These are phyloP conservation scores for Yamadazyma diospyri DNA, from an alignment of 1,139 yeast genomes.

Conservation along the genomic window DNA sequence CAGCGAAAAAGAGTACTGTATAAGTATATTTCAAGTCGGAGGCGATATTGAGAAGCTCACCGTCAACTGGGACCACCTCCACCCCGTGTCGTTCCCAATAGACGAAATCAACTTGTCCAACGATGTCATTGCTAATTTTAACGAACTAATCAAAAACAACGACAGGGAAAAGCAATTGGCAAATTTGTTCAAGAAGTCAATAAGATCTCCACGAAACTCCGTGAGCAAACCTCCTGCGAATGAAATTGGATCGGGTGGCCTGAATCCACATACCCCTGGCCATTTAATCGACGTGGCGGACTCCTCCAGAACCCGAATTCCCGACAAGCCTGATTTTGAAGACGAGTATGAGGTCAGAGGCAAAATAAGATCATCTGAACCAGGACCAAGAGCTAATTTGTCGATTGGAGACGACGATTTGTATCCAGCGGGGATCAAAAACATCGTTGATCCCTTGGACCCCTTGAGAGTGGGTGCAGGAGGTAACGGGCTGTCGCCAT, in stretches of 20 bases:
- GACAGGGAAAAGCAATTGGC: conserved; percentile 7
- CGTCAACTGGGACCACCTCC: conserved; percentile 15
- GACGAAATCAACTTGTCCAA: conserved; percentile 21
- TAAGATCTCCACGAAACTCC: conserved; percentile 8
- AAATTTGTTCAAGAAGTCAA: conserved; percentile 8
- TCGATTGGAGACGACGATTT: conserved; percentile 48
- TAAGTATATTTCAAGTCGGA: conserved; percentile 20
- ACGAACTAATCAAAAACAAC: conserved; percentile 14
- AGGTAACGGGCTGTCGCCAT: conserved; percentile 55
- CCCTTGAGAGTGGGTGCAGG: conserved; percentile 14
- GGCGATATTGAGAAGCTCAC: conserved; percentile 8
- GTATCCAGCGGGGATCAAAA: conserved; percentile 40
- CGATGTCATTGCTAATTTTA: conserved; percentile 24
- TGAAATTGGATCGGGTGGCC: neutral
- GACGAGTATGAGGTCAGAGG: conserved; percentile 49
- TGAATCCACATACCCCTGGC: neutral
- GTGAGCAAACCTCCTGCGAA: neutral
- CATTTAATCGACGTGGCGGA: conserved; percentile 12
- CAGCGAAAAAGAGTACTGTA: conserved; percentile 20
- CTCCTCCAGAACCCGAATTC: conserved; percentile 8
- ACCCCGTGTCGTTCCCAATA: conserved; percentile 22
- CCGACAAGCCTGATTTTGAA: conserved; percentile 54
- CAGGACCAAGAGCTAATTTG: neutral
- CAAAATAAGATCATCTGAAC: conserved; percentile 3
- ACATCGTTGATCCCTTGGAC: conserved; percentile 19